Conservation (phyloP, 371 early-diverging fungal species). For the Dichotomocladium elegans region DNA sequence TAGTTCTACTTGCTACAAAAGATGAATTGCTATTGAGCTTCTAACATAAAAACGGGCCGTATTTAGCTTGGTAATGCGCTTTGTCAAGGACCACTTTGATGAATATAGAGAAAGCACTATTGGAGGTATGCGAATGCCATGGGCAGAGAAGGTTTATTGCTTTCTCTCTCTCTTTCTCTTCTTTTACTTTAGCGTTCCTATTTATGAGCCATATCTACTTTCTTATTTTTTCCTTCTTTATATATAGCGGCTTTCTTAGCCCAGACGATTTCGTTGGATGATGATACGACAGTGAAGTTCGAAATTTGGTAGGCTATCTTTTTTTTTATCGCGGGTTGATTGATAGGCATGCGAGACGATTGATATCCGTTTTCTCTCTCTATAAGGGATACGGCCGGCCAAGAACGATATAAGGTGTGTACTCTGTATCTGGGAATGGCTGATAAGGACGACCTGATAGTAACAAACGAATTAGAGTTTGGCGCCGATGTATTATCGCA, state of each 20-base stretch:
- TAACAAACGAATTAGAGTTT: no score
- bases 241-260: conserved; percentile 79
- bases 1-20: no score
- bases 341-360: no score
- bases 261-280: conserved; percentile 68
- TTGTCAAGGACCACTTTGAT: conserved; percentile 96
- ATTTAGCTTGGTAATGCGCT: conserved; percentile 84
- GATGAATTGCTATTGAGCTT: no score
- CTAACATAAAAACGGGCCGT: background rate
- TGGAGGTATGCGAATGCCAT: no score
- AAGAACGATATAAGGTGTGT: conserved; percentile 89
- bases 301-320: conserved; percentile 75
- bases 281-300: conserved; percentile 73
- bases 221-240: background rate
- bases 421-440: no score
- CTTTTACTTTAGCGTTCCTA: no score
- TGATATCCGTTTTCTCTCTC: no score
- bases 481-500: conserved; percentile 99
- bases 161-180: no score
- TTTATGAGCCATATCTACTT: background rate
- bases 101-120: conserved; percentile 98
- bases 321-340: no score
- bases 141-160: no score
- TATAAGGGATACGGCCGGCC: conserved; percentile 95
- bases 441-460: no score